Evolutionary conservation across 371 early-diverging fungal genomes (phyloP).

Genomic region (Apophysomyces trapeziformis): DNA sequence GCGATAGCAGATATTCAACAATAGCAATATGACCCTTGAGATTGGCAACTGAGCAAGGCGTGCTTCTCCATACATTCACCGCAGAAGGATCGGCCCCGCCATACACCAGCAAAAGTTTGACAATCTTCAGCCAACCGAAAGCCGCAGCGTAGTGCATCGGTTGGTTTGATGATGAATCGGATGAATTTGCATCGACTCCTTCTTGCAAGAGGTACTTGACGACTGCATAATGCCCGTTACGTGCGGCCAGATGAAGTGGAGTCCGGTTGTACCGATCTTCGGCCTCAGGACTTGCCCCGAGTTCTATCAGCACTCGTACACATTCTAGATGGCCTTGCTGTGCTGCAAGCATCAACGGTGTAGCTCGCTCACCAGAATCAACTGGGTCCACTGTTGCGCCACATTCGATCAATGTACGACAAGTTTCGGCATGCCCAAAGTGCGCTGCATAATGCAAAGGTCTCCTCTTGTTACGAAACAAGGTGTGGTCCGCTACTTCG

Average conservation of each 20-base stretch:
- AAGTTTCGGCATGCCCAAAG: slow-evolving; percentile 54
- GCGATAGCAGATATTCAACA: slow-evolving; percentile 49
- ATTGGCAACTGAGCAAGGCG: slow-evolving; percentile 63
- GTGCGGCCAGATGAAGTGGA: slow-evolving; percentile 55
- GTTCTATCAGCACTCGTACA: slow-evolving; percentile 49
- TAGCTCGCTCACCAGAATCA: slow-evolving; percentile 47
- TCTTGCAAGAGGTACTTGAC: slow-evolving; percentile 40
- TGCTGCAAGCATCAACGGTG: slow-evolving; percentile 55
- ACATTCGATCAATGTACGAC: slow-evolving; percentile 44
- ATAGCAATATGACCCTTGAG: slow-evolving; percentile 60
- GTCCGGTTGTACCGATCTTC: slow-evolving; percentile 54
- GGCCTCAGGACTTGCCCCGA: slow-evolving; percentile 51
- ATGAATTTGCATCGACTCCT: slow-evolving; percentile 53
- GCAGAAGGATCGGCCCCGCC: slow-evolving; percentile 51
- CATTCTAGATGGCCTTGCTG: slow-evolving; percentile 53
- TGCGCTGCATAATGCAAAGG: slow-evolving; percentile 64
- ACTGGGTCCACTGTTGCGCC: slow-evolving; percentile 48
- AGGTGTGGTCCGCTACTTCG: slow-evolving; percentile 43
- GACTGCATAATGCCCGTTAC: slow-evolving; percentile 52
- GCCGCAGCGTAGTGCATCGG: slow-evolving; percentile 64
- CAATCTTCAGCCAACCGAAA: slow-evolving; percentile 51
- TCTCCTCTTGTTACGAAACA: slow-evolving; percentile 47
- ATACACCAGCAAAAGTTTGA: slow-evolving; percentile 47
- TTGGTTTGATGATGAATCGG: slow-evolving; percentile 56
- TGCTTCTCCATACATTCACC: slow-evolving; percentile 59